Evolutionary conservation across 1,284 basidiomycete genomes (phyloP).

Genomic region (Gomphus bonarii): DNA sequence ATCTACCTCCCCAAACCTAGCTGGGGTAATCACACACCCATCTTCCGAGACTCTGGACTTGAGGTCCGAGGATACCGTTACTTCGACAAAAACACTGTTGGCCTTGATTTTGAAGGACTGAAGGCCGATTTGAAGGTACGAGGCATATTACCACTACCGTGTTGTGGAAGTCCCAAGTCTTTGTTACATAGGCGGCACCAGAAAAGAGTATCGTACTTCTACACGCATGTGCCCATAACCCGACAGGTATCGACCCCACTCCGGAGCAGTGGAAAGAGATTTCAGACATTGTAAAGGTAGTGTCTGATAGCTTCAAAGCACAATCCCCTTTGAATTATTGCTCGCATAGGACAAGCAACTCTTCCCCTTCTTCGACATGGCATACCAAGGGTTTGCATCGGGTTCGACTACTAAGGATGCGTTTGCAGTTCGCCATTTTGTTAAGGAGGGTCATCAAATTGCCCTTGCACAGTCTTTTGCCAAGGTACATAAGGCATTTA

Average conservation of each 20-base stretch:
- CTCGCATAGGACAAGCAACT: slow-evolving; percentile 55
- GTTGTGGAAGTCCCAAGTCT: not conserved
- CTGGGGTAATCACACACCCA: slow-evolving; percentile 95
- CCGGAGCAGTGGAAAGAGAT: slow-evolving; percentile 90
- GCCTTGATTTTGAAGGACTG: slow-evolving; percentile 88
- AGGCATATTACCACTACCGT: slow-evolving; percentile 1
- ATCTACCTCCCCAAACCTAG: slow-evolving; percentile 94
- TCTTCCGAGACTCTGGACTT: slow-evolving; percentile 85
- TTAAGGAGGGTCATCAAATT: slow-evolving; percentile 78
- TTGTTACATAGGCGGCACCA: slow-evolving; percentile 49
- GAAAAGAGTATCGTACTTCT: slow-evolving; percentile 75
- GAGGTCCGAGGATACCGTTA: slow-evolving; percentile 92
- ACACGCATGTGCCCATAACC: slow-evolving; percentile 96
- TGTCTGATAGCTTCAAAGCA: slow-evolving; percentile 11
- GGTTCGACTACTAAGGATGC: slow-evolving; percentile 86
- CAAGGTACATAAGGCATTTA: slow-evolving; percentile 38
- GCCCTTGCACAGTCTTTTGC: slow-evolving; percentile 92
- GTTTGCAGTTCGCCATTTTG: slow-evolving; percentile 92
- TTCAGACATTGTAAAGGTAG: slow-evolving; percentile 67
- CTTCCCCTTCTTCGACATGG: slow-evolving; percentile 96
- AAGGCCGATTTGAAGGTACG: slow-evolving; percentile 76
- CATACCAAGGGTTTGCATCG: slow-evolving; percentile 94
- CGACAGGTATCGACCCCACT: slow-evolving; percentile 95
- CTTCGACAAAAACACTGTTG: slow-evolving; percentile 91
- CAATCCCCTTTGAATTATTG: not conserved